Conservation (phyloP, 345 rosid genomes). For the Microcos paniculata region DNA sequence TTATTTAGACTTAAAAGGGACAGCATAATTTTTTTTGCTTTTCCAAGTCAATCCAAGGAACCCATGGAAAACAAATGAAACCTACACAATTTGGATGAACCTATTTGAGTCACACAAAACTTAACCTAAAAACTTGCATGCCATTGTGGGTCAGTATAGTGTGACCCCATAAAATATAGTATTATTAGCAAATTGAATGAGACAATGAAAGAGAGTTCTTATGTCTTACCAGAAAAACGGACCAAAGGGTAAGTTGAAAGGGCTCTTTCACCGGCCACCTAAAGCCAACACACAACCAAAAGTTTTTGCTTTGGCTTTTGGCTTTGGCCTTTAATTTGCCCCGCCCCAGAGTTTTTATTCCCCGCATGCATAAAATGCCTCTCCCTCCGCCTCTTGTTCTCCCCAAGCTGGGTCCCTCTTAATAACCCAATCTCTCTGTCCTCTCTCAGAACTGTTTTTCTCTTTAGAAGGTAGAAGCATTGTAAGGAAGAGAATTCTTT, state of each 20-base stretch:
- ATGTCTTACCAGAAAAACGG: constrained; percentile 28
- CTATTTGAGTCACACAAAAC: neutral
- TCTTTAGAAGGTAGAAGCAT: constrained; percentile 16
- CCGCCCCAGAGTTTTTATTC: neutral
- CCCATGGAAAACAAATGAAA: neutral
- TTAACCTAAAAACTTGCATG: neutral
- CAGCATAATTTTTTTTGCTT: neutral
- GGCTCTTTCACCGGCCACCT: constrained; percentile 55
- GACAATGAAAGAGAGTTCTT: constrained; percentile 29
- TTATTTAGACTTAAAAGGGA: neutral
- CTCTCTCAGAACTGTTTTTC: constrained; percentile 16
- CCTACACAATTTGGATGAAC: neutral
- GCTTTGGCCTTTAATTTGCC: too few species aligned
- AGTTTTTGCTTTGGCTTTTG: neutral
- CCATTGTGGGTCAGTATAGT: constrained; percentile 5
- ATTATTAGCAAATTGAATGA: constrained; percentile 14
- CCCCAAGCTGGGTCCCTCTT: constrained; percentile 26
- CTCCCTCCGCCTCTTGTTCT: constrained; percentile 10
- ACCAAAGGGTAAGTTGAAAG: constrained; percentile 57
- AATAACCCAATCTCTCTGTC: constrained; percentile 20
- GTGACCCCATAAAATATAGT: constrained; percentile 7
- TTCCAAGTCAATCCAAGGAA: neutral
- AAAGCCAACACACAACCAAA: constrained; percentile 16
- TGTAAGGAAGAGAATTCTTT: constrained; percentile 8
- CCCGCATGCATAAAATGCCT: constrained; percentile 27